Conservation (phyloP, 208 protist species). For the Lotmaria passim region DNA sequence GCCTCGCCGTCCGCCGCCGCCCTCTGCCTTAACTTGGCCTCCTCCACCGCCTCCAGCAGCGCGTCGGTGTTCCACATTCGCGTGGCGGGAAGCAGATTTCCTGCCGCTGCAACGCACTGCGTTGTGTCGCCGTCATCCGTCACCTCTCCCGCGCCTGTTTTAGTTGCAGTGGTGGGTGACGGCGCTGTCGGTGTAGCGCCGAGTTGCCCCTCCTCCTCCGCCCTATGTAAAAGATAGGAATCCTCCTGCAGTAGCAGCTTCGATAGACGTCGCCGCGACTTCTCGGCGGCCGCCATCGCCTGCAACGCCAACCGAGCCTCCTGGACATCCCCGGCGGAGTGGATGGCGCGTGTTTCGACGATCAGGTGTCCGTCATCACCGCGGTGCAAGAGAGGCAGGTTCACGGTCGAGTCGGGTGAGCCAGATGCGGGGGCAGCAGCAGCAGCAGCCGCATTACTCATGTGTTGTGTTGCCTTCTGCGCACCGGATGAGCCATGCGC, state of each 20-base stretch:
- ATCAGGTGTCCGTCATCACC: slow-evolving; percentile 36
- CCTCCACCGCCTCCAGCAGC: not conserved
- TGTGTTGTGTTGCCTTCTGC: too few relatives aligned
- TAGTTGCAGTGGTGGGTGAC: not conserved
- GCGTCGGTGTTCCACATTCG: not conserved
- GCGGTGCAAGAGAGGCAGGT: slow-evolving; percentile 36
- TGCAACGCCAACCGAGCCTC: slow-evolving; percentile 47
- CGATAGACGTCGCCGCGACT: slow-evolving; percentile 34
- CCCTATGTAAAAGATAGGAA: slow-evolving; percentile 32
- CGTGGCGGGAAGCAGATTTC: too few relatives aligned
- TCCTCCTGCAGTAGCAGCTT: slow-evolving; percentile 27
- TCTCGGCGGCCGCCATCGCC: slow-evolving; percentile 46
- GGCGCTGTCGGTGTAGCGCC: slow-evolving; percentile 2
- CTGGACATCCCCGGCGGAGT: slow-evolving; percentile 44
- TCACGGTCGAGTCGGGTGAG: slow-evolving; percentile 4
- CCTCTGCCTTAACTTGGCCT: slow-evolving; percentile 1
- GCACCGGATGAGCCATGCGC: too few relatives aligned
- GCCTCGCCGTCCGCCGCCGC: not conserved
- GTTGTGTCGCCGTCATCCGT: not conserved
- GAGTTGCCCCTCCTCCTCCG: slow-evolving; percentile 29
- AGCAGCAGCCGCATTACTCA: not conserved
- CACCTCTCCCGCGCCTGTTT: not conserved
- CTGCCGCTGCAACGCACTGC: too few relatives aligned
- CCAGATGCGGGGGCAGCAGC: not conserved
- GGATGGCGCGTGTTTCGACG: slow-evolving; percentile 43